phyloP scores from a whole-genome alignment of 2,329 filamentous ascomycete genomes.

The Ilyonectria destructans region DNA sequence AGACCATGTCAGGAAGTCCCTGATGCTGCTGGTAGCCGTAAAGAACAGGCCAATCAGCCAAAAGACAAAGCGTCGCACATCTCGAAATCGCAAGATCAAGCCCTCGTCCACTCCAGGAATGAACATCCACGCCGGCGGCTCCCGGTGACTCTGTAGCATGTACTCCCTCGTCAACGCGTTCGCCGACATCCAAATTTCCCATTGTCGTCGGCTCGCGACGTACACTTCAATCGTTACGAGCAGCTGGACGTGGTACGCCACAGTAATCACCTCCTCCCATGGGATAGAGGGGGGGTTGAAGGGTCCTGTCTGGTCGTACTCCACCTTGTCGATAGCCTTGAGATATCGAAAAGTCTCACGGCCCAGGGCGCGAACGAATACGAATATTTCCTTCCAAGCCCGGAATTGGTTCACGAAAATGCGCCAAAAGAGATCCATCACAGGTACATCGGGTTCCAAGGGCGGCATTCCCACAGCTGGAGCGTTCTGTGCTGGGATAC shows the following conservation, averaged over 20 bases:
- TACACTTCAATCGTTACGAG: constrained; percentile 37
- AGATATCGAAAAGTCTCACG: neutral
- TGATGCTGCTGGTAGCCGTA: neutral
- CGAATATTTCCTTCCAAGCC: neutral
- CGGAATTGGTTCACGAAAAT: neutral
- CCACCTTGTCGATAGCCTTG: neutral
- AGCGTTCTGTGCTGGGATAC: neutral
- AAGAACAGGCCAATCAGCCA: neutral
- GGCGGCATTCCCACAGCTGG: too few species aligned
- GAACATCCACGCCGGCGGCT: constrained; percentile 17
- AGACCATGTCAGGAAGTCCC: neutral
- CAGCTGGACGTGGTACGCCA: constrained; percentile 29
- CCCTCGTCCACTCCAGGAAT: constrained; percentile 25
- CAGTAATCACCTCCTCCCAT: neutral
- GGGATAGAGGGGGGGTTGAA: neutral
- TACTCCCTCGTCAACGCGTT: constrained; percentile 53
- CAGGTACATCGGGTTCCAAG: neutral
- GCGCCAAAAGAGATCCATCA: neutral
- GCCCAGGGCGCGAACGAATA: neutral
- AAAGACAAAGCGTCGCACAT: neutral
- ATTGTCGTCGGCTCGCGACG: constrained; percentile 42
- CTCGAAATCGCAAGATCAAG: constrained; percentile 8
- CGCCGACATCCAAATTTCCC: constrained; percentile 50
- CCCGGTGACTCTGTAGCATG: constrained; percentile 41
- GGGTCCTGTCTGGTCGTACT: neutral